A percentile compares a stretch with the other conserved stretches of the same genome.
These are phyloP conservation scores for Candida sp. DNA, from an alignment of 1,139 yeast genomes.

Conservation along the genomic window DNA sequence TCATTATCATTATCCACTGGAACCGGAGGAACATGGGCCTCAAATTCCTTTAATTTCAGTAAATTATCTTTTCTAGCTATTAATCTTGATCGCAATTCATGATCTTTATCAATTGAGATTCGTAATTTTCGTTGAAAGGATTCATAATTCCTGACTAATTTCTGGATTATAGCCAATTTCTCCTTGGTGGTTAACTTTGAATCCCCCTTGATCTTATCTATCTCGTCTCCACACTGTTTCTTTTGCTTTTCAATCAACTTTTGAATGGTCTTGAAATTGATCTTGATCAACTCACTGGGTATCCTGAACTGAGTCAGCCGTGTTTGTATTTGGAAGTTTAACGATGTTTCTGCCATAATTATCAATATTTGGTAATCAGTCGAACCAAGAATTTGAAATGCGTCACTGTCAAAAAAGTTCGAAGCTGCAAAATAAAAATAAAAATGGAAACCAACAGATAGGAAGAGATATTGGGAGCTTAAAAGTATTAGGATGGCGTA, in stretches of 20 bases:
- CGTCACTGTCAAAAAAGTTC: background rate
- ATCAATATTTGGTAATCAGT: no score
- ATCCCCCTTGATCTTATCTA: slow-evolving; percentile 29
- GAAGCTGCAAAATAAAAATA: no score
- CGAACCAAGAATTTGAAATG: slow-evolving; percentile 1
- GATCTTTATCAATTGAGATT: slow-evolving; percentile 41
- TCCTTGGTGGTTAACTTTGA: slow-evolving; percentile 17
- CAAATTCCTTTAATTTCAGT: background rate
- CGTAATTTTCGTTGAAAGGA: slow-evolving; percentile 42
- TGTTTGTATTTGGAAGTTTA: slow-evolving; percentile 40
- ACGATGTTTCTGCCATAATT: slow-evolving; percentile 36
- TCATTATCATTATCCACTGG: slow-evolving; percentile 2
- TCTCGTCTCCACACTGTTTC: slow-evolving; percentile 36
- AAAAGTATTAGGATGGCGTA: no score
- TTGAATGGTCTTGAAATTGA: slow-evolving; percentile 56
- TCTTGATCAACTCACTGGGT: slow-evolving; percentile 58
- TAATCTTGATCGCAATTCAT: slow-evolving; percentile 48
- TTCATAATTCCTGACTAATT: slow-evolving; percentile 46
- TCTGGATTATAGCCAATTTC: slow-evolving; percentile 29
- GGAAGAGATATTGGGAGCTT: no score
- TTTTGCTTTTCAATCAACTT: slow-evolving; percentile 55
- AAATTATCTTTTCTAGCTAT: slow-evolving; percentile 42
- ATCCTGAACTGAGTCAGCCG: slow-evolving; percentile 55
- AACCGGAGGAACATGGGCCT: background rate
- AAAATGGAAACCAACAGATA: no score